Base-by-base conservation (phyloP, 257 asterid species). In the Osmanthus fragrans region DNA sequence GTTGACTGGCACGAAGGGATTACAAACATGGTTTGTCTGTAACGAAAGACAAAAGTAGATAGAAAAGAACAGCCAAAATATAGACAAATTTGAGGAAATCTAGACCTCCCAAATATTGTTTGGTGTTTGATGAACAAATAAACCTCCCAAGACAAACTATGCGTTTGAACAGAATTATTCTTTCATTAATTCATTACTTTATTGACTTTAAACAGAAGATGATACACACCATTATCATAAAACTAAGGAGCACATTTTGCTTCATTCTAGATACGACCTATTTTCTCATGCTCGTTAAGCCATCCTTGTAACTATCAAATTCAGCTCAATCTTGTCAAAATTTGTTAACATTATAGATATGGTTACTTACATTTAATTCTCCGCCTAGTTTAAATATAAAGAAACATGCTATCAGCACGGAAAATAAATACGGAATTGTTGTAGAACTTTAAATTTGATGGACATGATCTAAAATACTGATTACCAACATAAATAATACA, bases 231-330 rank as follows among this genome's bases (percentile, higher is more conserved):
- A 56, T n/a, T 56, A 56, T 56, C 27, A 12, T 56, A 56, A 56
- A 56, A 56, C 29, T n/a, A 56, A 56, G 65, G 27, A 7, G 65
- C 58, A 16, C n/a, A 47, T 47, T 47, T 47, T 47, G n/a, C 58
- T 15, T 7, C 58, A 47, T 42, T 42, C 3, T 3, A 12, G 51
- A 42, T 42, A 56, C n/a, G 27, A 23, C 69, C 34, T 27, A 27
- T 63, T 63, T 63, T 27, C 33, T 11, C 18, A 56, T 56, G 65
- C 12, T 56, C 30, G 65, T 37, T 47, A 39, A 23, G 71, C 47
- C 68, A 34, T 73, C 56, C 27, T 63, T 56, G 65, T 13, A 36
- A 47, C 79, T 32, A 66, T 30, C 49, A 58, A 25, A 74, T 18
- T 15, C 18, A 30, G 34, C 45, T 36, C 15, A 27, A 36, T 37